Conservation (phyloP, 139 green algal species). For the Haematococcus sp. region DNA sequence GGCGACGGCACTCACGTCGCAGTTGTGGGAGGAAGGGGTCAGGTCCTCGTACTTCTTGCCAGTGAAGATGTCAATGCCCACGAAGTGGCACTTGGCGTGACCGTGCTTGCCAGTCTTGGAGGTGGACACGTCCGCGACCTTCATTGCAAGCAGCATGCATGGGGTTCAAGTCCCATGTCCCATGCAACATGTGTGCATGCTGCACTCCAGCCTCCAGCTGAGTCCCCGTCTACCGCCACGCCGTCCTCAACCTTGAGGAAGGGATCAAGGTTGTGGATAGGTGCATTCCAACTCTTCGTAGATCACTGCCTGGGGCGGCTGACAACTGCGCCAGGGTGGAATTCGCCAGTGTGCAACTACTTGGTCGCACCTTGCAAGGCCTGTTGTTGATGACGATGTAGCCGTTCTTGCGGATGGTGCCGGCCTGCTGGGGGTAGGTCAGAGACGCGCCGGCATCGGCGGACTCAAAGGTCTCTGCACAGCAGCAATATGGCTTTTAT, state of each 20-base stretch:
- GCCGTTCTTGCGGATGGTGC: slow-evolving; percentile 94
- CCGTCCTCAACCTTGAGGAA: too few relatives aligned
- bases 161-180: background rate
- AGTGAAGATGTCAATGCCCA: slow-evolving; percentile 97
- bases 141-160: slow-evolving; percentile 4
- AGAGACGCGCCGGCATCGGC: slow-evolving; percentile 81
- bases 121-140: slow-evolving; percentile 98
- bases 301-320: too few relatives aligned
- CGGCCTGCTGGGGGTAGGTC: slow-evolving; percentile 91
- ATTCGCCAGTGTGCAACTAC: background rate
- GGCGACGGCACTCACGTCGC: slow-evolving; percentile 65
- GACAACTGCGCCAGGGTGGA: too few relatives aligned
- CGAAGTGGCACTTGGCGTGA: slow-evolving; percentile 99
- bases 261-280: too few relatives aligned
- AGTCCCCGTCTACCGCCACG: background rate
- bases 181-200: background rate
- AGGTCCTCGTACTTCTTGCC: slow-evolving; percentile 99
- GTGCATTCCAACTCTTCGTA: background rate
- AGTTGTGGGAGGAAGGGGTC: slow-evolving; percentile 96
- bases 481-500: too few relatives aligned
- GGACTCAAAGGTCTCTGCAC: slow-evolving; percentile 19
- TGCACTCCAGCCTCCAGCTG: background rate
- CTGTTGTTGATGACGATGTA: slow-evolving; percentile 94
- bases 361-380: slow-evolving; percentile 89
- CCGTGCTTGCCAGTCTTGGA: slow-evolving; percentile 99